Conservation (phyloP, 257 asterid genomes). For the Solanum infundibuliforme region DNA sequence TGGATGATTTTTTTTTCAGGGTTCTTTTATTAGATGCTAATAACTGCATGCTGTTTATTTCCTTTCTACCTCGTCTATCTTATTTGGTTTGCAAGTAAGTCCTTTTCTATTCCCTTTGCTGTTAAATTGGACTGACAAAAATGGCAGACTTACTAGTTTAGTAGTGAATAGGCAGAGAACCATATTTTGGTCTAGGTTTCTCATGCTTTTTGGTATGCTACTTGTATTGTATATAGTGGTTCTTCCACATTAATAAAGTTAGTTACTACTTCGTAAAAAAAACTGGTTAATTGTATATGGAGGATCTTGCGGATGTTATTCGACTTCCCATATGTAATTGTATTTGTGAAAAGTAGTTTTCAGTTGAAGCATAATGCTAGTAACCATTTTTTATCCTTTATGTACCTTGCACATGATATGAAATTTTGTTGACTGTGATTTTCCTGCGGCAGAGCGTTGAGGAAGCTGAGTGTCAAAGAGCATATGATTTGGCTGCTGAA, state of each 20-base stretch:
- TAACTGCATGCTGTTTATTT: neutral
- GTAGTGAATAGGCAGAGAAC: neutral
- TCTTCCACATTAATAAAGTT: neutral
- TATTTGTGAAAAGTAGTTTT: neutral
- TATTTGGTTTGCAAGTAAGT: neutral
- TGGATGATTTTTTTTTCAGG: neutral
- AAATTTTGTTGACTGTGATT: neutral
- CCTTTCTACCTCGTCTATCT: neutral
- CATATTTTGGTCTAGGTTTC: neutral
- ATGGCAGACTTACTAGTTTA: neutral
- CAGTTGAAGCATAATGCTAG: neutral
- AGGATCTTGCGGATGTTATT: neutral
- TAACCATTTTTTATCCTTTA: neutral
- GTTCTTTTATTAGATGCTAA: neutral
- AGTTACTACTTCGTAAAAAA: neutral
- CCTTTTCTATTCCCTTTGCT: neutral
- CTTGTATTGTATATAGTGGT: neutral
- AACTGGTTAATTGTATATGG: neutral
- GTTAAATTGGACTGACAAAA: neutral
- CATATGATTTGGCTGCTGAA: slow-evolving; percentile 72
- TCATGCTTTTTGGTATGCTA: neutral
- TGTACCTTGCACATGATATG: neutral
- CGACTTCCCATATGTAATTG: neutral
- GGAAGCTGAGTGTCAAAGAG: slow-evolving; percentile 97
- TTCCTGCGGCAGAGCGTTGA: slow-evolving; percentile 62